Evolutionary conservation across 257 asterid species (phyloP), one percentile per base, ranked within the genome.

Genomic region (Jasminum sambac): DNA sequence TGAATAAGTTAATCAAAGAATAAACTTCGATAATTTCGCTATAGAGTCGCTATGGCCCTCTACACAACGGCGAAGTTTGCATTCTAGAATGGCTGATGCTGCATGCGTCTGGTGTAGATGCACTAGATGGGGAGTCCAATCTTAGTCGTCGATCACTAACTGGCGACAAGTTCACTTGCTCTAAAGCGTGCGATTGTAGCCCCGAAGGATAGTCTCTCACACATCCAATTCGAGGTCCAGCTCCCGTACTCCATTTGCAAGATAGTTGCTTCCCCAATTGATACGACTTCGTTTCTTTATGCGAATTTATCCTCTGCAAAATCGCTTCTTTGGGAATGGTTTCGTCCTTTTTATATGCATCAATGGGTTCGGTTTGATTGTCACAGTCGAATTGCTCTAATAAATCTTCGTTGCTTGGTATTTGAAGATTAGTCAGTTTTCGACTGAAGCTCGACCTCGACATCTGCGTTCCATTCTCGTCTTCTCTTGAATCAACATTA

Each of bases 221-320:
- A 60, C 82, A 83, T 44, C 83, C 77, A 12, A 85, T 80, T 69
- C 82, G 48, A 11, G 84, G 83, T 62, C 80, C 86, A 24, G 87
- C 83, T 58, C 85, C 83, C 10, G 86, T 72, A 69, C 85, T 73
- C 85, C 92, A 83, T 46, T 61, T 76, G 25, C 70, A 52, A 11
- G 81, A 66, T 3, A 79, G 46, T n/a, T 80, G 88, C 58, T 82
- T 77, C 50, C 85, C 85, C 1, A 73, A 77, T 44, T 82, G 85
- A 61, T 65, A 82, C 1, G 87, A 83, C 59, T 66, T 83, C 66
- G 58, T 59, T 39, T 67, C 79, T 72, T 67, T 85, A 44, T 73
- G 81, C 11, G 78, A 76, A 21, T 69, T 79, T 37, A 80, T 78
- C 67, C 84, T 76, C 66, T 36, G 77, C 23, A 77, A 61, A 30